Conservation (phyloP, 495 filamentous ascomycete genomes). For the Eremomyces bilateralis region DNA sequence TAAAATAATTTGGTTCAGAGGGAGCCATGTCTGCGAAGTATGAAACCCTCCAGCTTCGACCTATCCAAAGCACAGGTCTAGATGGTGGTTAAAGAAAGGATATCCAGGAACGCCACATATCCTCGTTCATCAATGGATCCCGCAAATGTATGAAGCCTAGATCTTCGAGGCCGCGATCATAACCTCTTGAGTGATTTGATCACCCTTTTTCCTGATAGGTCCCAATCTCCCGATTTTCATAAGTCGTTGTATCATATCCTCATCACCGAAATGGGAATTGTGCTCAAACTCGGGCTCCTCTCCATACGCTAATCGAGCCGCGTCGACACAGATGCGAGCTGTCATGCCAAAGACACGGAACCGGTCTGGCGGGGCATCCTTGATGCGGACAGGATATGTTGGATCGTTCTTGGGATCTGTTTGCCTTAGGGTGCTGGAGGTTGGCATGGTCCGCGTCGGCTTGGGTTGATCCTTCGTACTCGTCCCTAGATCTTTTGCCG, state of each 20-base stretch:
- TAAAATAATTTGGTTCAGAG: too few species aligned
- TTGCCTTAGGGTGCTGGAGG: background rate
- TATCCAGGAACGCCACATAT: too few species aligned
- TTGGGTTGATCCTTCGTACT: background rate
- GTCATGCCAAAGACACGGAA: slow-evolving; percentile 89
- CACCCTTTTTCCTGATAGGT: slow-evolving; percentile 29
- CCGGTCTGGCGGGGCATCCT: slow-evolving; percentile 24
- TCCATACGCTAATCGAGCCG: slow-evolving; percentile 60
- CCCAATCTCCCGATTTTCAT: slow-evolving; percentile 36
- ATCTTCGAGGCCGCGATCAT: slow-evolving; percentile 35
- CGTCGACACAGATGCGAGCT: slow-evolving; percentile 67
- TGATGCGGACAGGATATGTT: background rate
- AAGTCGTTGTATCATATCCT: slow-evolving; percentile 44
- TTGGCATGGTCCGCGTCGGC: too few species aligned
- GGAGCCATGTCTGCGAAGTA: too few species aligned
- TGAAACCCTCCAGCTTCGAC: too few species aligned
- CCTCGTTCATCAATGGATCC: too few species aligned
- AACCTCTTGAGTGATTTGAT: slow-evolving; percentile 34
- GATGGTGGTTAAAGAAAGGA: too few species aligned
- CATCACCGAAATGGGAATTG: slow-evolving; percentile 61
- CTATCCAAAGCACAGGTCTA: too few species aligned
- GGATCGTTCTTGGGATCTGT: background rate
- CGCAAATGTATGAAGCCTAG: slow-evolving; percentile 14
- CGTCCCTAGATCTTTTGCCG: background rate
- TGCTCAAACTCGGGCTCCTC: slow-evolving; percentile 69